Base-by-base conservation (phyloP, 306 rosid genomes). In the Alnus rubra region DNA sequence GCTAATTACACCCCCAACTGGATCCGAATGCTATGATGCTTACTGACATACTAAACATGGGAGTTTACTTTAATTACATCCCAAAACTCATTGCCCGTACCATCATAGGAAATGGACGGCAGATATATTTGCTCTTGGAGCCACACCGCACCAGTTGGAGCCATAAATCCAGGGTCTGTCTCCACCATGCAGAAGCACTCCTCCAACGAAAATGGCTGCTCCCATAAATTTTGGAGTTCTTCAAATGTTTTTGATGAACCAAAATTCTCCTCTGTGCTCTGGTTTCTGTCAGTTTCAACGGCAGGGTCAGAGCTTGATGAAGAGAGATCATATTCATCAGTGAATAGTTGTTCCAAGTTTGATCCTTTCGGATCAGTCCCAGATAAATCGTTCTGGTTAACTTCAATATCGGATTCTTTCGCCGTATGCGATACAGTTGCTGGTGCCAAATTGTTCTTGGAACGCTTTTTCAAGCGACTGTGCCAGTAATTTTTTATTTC, bases 401-500 rank as follows among this genome's bases (percentile, higher is more conserved):
- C 56, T 49, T 48, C 67, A 7, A 44, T 44, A 28, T 0, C 35
- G 30, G 6, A 15, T 5, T 6, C 49, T 37, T 37, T 7, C 39
- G 60, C 76, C 8, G 4, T 51, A 2, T 31, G 44, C 13, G 45
- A 7, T 67, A 0, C 72, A 45, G 14, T 5, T n/a, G 30, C 31
- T 60, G 62, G 18, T 18, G 13, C 12, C 19, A 7, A 73, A 59
- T 3, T 47, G 19, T 19, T 39, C 55, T 58, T 81, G 8, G 45
- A 19, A 76, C 81, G 69, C 60, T 69, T 85, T 69, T 69, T 85
- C 83, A 85, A 54, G 83, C 78, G 54, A 8, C 76, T 16, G 81
- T 85, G 81, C 88, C 88, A 85, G 78, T 72, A 69, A 55, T 85
- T 85, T 44, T 85, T 85, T 7, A 85, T 82, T 54, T 78, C 88